phyloP scores from a whole-genome alignment of 1,139 yeast genomes.

The Geotrichum reessii region DNA sequence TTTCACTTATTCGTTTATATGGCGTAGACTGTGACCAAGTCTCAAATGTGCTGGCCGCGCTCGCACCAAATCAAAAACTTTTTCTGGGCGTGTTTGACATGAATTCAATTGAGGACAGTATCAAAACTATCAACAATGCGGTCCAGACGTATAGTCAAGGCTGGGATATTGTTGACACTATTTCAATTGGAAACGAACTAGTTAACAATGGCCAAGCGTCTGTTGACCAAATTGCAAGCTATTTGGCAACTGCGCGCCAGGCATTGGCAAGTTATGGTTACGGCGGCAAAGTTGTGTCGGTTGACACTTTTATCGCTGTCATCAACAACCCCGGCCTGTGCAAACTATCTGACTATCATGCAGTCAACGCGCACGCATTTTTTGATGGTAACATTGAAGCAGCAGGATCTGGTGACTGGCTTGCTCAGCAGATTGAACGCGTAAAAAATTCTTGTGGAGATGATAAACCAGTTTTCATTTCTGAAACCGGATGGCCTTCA shows the following conservation, averaged over 20 bases:
- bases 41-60: constrained; percentile 53
- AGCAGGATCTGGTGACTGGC: constrained; percentile 66
- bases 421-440: constrained; percentile 58
- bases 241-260: constrained; percentile 52
- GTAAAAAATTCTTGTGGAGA: constrained; percentile 50
- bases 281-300: constrained; percentile 15
- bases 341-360: constrained; percentile 68
- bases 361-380: constrained; percentile 86
- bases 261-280: constrained; percentile 44
- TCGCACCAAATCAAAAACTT: constrained; percentile 56
- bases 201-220: constrained; percentile 66
- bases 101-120: constrained; percentile 40
- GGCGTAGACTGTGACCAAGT: constrained; percentile 83
- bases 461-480: constrained; percentile 55
- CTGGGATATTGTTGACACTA: constrained; percentile 70
- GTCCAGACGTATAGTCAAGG: constrained; percentile 32
- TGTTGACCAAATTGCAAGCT: constrained; percentile 49
- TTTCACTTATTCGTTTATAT: constrained; percentile 64
- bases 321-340: constrained; percentile 72
- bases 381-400: constrained; percentile 70
- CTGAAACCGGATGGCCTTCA: constrained; percentile 93
- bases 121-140: constrained; percentile 28
- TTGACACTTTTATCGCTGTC: constrained; percentile 55
- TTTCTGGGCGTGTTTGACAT: constrained; percentile 73
- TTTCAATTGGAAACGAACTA: constrained; percentile 82